Evolutionary conservation across 1,284 basidiomycete species (phyloP).

Genomic region (Chalciporus sp.): DNA sequence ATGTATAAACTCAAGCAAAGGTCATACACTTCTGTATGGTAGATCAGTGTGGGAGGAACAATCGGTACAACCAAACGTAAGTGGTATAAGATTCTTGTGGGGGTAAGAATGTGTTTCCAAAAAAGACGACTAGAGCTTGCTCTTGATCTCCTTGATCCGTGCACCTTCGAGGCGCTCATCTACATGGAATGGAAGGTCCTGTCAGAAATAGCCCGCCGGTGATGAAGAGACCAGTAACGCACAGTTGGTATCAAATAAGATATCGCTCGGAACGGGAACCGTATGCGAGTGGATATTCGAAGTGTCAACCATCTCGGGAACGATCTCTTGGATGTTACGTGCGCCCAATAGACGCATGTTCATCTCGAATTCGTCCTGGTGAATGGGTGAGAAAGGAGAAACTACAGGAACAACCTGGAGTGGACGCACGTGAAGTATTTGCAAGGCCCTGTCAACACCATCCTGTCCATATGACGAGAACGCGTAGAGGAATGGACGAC

Average conservation of each 20-base stretch:
- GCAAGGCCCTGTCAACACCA: conserved; percentile 76
- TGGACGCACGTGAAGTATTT: conserved; percentile 72
- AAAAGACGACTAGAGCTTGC: conserved; percentile 45
- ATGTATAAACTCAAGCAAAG: background rate
- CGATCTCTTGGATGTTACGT: conserved; percentile 73
- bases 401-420: background rate
- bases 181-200: conserved; percentile 39
- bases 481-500: conserved; percentile 87
- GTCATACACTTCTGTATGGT: background rate
- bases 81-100: conserved; percentile 1
- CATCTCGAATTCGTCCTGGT: conserved; percentile 92
- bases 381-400: conserved; percentile 7
- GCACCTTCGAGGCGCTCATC: conserved; percentile 52
- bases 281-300: conserved; percentile 65
- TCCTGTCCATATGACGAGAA: conserved; percentile 88
- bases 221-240: conserved; percentile 29
- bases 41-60: background rate
- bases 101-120: background rate
- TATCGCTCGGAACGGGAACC: conserved; percentile 67
- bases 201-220: background rate
- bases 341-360: conserved; percentile 89
- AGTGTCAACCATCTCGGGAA: conserved; percentile 88
- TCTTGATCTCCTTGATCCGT: conserved; percentile 49
- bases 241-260: conserved; percentile 82
- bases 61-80: conserved; percentile 1